These are phyloP conservation scores for Ophiostoma populinum DNA, from an alignment of 2,329 filamentous ascomycete genomes.

Conservation along the genomic window DNA sequence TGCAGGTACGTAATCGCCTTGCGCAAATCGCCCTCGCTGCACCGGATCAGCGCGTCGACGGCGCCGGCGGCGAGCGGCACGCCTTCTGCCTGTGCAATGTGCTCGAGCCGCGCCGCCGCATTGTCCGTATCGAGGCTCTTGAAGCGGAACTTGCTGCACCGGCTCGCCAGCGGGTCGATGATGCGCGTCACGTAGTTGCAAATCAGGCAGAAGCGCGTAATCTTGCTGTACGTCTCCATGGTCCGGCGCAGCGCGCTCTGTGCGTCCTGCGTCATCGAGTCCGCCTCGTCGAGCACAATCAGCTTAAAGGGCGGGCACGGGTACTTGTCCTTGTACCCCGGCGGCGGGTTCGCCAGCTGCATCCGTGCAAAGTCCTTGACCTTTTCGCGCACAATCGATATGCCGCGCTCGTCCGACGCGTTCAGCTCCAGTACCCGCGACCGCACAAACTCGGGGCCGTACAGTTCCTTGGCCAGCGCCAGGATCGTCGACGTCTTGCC, in stretches of 20 bases:
- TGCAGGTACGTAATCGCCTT: conserved; percentile 95
- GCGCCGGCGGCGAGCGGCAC: conserved; percentile 64
- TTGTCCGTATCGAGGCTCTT: conserved; percentile 85
- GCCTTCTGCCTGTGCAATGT: conserved; percentile 67
- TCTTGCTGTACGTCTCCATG: conserved; percentile 96
- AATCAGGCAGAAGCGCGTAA: conserved; percentile 91
- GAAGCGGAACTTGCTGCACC: conserved; percentile 95
- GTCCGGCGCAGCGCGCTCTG: conserved; percentile 83
- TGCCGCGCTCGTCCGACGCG: conserved; percentile 95
- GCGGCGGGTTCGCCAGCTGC: conserved; percentile 70
- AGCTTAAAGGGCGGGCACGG: conserved; percentile 98
- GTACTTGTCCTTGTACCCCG: conserved; percentile 52
- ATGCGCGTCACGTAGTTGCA: conserved; percentile 99
- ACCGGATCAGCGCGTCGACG: conserved; percentile 66
- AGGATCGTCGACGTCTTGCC: conserved; percentile 97
- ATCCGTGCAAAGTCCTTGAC: conserved; percentile 96
- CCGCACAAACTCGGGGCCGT: conserved; percentile 85
- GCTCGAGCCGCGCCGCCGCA: conserved; percentile 58
- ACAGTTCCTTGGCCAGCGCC: conserved; percentile 91
- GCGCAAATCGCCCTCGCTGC: conserved; percentile 83
- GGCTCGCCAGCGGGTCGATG: conserved; percentile 83
- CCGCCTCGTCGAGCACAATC: conserved; percentile 93
- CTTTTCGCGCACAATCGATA: conserved; percentile 91
- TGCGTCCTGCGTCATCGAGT: conserved; percentile 97
- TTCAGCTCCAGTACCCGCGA: conserved; percentile 96